phyloP scores from a whole-genome alignment of 345 rosid genomes.

The Pugionium dolabratum region DNA sequence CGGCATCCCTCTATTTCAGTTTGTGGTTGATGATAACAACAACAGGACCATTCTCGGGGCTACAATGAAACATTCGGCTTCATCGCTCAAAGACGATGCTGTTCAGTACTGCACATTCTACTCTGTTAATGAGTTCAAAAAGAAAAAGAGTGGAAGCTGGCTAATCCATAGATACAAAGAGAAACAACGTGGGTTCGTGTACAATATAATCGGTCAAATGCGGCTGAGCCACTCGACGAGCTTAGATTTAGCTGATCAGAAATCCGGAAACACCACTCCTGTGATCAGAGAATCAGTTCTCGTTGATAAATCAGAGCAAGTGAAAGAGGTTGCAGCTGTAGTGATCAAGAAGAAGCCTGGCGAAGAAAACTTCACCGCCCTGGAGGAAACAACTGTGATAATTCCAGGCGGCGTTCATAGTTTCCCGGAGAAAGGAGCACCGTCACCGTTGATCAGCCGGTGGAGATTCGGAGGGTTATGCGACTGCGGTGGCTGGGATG shows the following conservation, averaged over 20 bases:
- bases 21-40: conserved; percentile 49
- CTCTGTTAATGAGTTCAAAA: conserved; percentile 60
- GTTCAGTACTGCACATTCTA: conserved; percentile 57
- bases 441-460: conserved; percentile 71
- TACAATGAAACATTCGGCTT: conserved; percentile 44
- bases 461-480: conserved; percentile 87
- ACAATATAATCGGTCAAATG: conserved; percentile 72
- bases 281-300: conserved; percentile 62
- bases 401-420: conserved; percentile 81
- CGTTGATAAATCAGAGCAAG: conserved; percentile 55
- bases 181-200: conserved; percentile 51
- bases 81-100: conserved; percentile 50
- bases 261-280: conserved; percentile 26
- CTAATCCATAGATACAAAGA: conserved; percentile 60
- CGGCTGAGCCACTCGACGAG: conserved; percentile 41
- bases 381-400: conserved; percentile 44
- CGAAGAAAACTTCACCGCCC: too few species aligned
- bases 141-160: conserved; percentile 75
- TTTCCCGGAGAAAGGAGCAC: conserved; percentile 65
- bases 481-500: conserved; percentile 99
- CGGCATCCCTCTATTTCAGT: conserved; percentile 69
- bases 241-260: conserved; percentile 38
- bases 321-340: conserved; percentile 33
- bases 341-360: conserved; percentile 29
- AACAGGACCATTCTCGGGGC: conserved; percentile 59